These are phyloP conservation scores for Spirogloea muscicola DNA, from an alignment of 139 green algal species.

Conservation along the genomic window DNA sequence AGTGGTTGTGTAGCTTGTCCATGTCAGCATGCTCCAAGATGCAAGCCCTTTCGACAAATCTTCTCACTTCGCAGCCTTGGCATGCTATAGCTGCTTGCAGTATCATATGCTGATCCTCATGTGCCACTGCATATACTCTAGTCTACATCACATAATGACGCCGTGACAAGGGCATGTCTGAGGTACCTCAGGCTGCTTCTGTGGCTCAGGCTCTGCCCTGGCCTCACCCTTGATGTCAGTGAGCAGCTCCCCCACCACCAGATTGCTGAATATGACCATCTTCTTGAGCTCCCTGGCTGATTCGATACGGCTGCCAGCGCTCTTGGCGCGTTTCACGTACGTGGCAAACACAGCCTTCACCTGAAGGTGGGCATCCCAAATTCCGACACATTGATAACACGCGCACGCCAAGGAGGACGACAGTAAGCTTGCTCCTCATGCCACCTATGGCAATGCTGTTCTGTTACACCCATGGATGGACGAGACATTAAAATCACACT, in stretches of 20 bases:
- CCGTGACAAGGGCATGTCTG: too few species aligned
- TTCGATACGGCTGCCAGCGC: conserved; percentile 63
- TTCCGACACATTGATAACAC: conserved; percentile 2
- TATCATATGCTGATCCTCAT: too few species aligned
- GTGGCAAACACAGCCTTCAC: conserved; percentile 53
- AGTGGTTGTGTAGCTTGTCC: too few species aligned
- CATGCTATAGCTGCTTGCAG: too few species aligned
- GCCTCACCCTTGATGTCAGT: conserved; percentile 63
- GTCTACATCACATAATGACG: too few species aligned
- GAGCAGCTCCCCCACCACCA: conserved; percentile 81
- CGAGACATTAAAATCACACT: not conserved
- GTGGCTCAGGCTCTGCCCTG: too few species aligned
- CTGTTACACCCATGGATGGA: not conserved
- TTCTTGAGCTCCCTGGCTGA: conserved; percentile 80
- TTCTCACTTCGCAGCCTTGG: too few species aligned
- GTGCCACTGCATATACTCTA: too few species aligned
- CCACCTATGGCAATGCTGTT: not conserved
- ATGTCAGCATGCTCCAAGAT: too few species aligned
- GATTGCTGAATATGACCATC: conserved; percentile 89
- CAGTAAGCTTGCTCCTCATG: not conserved
- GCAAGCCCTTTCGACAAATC: too few species aligned
- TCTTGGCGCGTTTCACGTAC: conserved; percentile 59
- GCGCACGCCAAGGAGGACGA: not conserved
- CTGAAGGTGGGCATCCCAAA: conserved; percentile 13
- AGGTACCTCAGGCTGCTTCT: conserved; percentile 42